Conservation (phyloP, 306 rosid genomes). For the Citrullus mucosospermus region DNA sequence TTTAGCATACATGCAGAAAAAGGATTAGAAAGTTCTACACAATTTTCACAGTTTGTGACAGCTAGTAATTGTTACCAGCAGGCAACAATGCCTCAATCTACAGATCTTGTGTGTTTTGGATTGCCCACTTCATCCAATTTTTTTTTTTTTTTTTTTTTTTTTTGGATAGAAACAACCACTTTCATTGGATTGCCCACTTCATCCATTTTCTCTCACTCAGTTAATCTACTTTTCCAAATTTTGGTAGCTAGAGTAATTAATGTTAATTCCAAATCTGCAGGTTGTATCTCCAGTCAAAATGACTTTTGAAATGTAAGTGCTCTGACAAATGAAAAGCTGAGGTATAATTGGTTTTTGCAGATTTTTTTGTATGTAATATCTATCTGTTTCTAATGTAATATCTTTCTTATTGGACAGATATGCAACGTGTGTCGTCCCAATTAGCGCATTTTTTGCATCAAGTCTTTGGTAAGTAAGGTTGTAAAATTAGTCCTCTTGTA, state of each 20-base stretch:
- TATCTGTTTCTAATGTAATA: background rate
- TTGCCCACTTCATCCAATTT: background rate
- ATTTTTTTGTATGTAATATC: background rate
- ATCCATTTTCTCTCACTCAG: background rate
- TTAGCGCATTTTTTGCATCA: slow-evolving; percentile 92
- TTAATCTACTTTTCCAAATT: background rate
- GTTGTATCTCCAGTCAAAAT: slow-evolving; percentile 87
- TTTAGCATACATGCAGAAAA: background rate
- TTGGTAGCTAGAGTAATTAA: background rate
- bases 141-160: background rate
- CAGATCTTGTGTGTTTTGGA: background rate
- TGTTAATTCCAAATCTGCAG: slow-evolving; percentile 30
- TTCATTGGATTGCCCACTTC: background rate
- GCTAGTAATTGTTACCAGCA: background rate
- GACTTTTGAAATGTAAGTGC: slow-evolving; percentile 87
- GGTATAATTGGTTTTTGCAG: background rate
- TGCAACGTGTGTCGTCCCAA: slow-evolving; percentile 85
- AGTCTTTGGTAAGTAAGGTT: slow-evolving; percentile 74
- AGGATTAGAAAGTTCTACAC: background rate
- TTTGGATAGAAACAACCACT: no score
- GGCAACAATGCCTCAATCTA: background rate
- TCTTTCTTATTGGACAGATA: slow-evolving; percentile 45
- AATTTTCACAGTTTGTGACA: background rate
- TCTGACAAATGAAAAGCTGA: background rate
- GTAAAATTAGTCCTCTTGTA: background rate